Percentiles rank a stretch among this genome's conserved stretches.
phyloP scores from a whole-genome alignment of 306 rosid genomes.

The Sicyos baderoa region DNA sequence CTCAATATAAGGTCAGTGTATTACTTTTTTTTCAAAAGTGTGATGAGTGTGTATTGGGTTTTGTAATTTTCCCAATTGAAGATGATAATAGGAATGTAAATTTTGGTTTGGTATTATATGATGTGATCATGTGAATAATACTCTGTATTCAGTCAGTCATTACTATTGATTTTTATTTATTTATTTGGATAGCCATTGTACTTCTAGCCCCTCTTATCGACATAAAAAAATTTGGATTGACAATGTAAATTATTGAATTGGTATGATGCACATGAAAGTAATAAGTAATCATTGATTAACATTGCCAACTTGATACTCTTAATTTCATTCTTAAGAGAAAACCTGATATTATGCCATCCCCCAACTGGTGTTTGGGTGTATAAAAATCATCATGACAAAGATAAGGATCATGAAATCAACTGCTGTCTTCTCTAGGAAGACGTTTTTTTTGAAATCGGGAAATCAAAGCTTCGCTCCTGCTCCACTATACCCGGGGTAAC shows the following conservation, averaged over 20 bases:
- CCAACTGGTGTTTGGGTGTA: slow-evolving; percentile 3
- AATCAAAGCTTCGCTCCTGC: no score
- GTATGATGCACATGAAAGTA: not conserved
- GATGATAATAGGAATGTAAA: slow-evolving; percentile 33
- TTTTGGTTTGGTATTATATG: slow-evolving; percentile 29
- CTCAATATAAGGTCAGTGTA: slow-evolving; percentile 96
- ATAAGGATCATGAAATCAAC: not conserved
- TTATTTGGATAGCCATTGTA: slow-evolving; percentile 16
- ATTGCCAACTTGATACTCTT: not conserved
- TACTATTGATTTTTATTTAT: slow-evolving; percentile 23
- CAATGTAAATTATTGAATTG: not conserved
- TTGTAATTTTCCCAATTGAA: slow-evolving; percentile 27
- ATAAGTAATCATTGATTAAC: not conserved
- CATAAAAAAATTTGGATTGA: slow-evolving; percentile 1
- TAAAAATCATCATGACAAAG: not conserved
- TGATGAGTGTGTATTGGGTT: slow-evolving; percentile 33
- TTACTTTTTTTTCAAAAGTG: slow-evolving; percentile 33
- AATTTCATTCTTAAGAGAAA: not conserved
- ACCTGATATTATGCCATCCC: not conserved
- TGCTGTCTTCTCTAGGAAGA: not conserved
- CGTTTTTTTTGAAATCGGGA: no score
- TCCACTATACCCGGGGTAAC: no score
- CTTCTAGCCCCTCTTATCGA: slow-evolving; percentile 11
- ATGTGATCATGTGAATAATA: slow-evolving; percentile 26
- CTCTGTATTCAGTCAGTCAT: slow-evolving; percentile 22